phyloP scores from a whole-genome alignment of 148 eudicot species.

The Hydrangea macrophylla region DNA sequence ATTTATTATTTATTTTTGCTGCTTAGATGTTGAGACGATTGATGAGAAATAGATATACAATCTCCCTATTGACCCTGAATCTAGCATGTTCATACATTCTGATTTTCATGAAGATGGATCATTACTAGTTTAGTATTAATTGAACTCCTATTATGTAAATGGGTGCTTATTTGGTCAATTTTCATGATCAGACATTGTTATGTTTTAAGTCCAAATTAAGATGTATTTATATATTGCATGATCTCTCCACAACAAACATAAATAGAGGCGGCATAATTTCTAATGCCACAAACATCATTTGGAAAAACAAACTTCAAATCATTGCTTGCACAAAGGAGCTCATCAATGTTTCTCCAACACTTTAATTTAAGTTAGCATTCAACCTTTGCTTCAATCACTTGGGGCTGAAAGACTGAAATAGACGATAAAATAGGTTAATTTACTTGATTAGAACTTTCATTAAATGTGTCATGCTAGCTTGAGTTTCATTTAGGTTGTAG shows the following conservation, averaged over 20 bases:
- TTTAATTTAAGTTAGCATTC: background rate
- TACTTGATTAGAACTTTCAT: background rate
- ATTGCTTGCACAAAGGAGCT: conserved; percentile 4
- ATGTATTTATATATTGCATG: conserved; percentile 38
- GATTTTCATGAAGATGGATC: background rate
- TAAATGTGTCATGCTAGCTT: background rate
- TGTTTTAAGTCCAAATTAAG: conserved; percentile 9
- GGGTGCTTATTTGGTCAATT: background rate
- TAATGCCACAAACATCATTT: conserved; percentile 24
- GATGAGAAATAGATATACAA: too few species aligned
- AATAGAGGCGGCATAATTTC: conserved; percentile 20
- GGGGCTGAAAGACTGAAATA: conserved; percentile 78
- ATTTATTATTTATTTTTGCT: background rate
- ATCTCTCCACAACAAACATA: conserved; percentile 25
- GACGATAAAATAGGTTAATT: background rate
- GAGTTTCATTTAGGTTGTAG: too few species aligned
- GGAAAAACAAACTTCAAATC: conserved; percentile 6
- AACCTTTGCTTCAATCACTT: conserved; percentile 33
- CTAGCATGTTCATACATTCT: background rate
- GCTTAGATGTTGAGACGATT: background rate
- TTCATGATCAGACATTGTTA: background rate
- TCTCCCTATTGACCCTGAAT: background rate
- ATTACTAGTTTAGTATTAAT: background rate
- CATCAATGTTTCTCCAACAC: conserved; percentile 12
- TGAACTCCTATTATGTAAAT: background rate